Evolutionary conservation across 2,329 filamentous ascomycete species (phyloP).

Genomic region (Penicillium italicum): DNA sequence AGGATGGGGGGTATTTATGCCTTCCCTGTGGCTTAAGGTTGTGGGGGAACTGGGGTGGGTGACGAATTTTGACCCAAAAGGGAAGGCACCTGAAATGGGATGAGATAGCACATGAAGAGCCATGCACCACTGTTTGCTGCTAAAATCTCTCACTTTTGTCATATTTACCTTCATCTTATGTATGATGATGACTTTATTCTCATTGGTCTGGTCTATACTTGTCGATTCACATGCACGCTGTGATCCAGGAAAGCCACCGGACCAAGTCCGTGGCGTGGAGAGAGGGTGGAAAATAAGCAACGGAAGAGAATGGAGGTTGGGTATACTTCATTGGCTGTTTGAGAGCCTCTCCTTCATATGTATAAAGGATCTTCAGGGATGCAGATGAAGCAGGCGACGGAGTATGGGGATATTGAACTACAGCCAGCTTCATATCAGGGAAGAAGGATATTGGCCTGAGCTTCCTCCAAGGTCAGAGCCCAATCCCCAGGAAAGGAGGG

Average conservation of each 20-base stretch:
- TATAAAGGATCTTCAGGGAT: too few relatives aligned
- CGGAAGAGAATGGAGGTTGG: neutral
- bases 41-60: neutral
- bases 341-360: too few relatives aligned
- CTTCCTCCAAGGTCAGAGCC: conserved; percentile 32
- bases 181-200: neutral
- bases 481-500: conserved; percentile 33
- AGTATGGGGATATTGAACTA: neutral
- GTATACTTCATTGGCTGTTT: neutral
- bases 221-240: neutral
- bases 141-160: neutral
- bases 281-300: neutral
- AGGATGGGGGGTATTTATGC: neutral
- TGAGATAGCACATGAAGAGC: neutral
- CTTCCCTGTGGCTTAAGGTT: neutral
- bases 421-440: conserved; percentile 17
- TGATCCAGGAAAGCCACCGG: neutral
- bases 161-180: neutral
- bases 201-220: neutral
- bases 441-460: conserved; percentile 33
- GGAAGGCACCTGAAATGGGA: neutral
- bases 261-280: neutral
- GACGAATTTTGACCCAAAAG: neutral
- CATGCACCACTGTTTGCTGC: neutral
- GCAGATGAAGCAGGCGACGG: neutral